These are phyloP conservation scores for Pythium monospermum DNA, from an alignment of 352 stramenopile genomes.

Conservation along the genomic window DNA sequence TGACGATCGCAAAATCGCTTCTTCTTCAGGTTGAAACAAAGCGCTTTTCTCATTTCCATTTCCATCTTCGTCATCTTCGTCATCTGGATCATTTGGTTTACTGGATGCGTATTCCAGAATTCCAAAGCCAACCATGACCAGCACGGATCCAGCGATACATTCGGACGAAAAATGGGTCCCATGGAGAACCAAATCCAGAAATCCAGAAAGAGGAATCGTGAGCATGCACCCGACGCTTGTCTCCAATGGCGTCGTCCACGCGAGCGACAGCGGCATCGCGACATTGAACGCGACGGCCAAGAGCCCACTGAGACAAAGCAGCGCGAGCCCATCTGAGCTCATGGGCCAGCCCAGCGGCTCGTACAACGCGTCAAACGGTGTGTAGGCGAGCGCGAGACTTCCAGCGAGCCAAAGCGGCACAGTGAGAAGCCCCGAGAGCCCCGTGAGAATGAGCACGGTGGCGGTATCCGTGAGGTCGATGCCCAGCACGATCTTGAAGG, in stretches of 20 bases:
- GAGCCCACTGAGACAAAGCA: constrained; percentile 32
- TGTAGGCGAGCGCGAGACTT: constrained; percentile 32
- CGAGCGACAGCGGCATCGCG: constrained; percentile 36
- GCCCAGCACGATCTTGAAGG: constrained; percentile 31
- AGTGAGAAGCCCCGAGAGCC: constrained; percentile 38
- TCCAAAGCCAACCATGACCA: constrained; percentile 51
- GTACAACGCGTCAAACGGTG: constrained; percentile 34
- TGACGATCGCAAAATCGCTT: no score
- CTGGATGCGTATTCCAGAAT: not conserved
- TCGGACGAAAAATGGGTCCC: constrained; percentile 40
- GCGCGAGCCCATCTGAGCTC: constrained; percentile 27
- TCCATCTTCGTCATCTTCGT: no score
- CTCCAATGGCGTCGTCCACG: constrained; percentile 50
- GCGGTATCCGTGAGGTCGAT: constrained; percentile 43
- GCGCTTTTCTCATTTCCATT: no score
- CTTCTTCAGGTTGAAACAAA: no score
- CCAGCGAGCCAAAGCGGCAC: constrained; percentile 42
- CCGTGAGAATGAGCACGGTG: constrained; percentile 44
- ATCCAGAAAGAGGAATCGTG: constrained; percentile 43
- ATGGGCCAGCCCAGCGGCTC: constrained; percentile 43
- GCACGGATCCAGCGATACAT: constrained; percentile 36
- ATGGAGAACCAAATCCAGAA: constrained; percentile 42
- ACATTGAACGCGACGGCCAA: constrained; percentile 37
- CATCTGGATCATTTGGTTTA: no score
- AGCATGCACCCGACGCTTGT: constrained; percentile 57